phyloP scores from a whole-genome alignment of 768 basidiomycete species.

The Tulasnella sp. region DNA sequence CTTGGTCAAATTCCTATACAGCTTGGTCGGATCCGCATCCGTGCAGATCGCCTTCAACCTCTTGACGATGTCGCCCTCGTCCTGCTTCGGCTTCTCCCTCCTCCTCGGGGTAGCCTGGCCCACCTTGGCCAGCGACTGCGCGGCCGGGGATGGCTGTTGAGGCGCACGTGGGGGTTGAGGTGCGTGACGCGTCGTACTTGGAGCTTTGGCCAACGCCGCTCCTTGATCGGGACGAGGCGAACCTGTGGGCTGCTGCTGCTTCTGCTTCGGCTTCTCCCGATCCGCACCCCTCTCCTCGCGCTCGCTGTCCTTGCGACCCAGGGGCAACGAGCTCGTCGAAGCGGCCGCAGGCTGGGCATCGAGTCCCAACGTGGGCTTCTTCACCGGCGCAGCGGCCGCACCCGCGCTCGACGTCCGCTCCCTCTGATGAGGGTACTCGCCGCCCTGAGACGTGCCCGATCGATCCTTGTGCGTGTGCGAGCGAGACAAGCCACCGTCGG shows the following conservation, averaged over 20 bases:
- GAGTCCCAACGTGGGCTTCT: not conserved
- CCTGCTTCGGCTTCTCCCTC: conserved; percentile 72
- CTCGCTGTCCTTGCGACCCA: not conserved
- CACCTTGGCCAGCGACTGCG: conserved; percentile 37
- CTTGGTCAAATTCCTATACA: conserved; percentile 91
- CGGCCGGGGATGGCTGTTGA: conserved; percentile 50
- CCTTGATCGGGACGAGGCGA: not conserved
- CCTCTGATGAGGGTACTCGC: not conserved
- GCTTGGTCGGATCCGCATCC: conserved; percentile 90
- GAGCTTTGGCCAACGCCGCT: not conserved
- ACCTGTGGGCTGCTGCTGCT: too few relatives aligned
- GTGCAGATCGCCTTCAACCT: conserved; percentile 93
- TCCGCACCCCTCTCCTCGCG: too few relatives aligned
- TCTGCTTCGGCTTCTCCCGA: too few relatives aligned
- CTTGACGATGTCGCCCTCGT: conserved; percentile 79
- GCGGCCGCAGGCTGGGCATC: not conserved
- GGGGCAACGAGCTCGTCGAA: conserved; percentile 9
- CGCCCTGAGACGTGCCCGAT: not conserved
- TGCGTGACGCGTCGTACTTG: conserved; percentile 7
- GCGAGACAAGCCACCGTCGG: not conserved
- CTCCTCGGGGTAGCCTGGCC: conserved; percentile 44
- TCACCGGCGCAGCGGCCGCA: not conserved
- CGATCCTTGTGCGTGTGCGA: conserved; percentile 17
- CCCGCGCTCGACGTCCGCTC: not conserved
- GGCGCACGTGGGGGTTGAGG: conserved; percentile 9